phyloP scores from a whole-genome alignment of 306 rosid genomes.

The Gastrolobium villosum region DNA sequence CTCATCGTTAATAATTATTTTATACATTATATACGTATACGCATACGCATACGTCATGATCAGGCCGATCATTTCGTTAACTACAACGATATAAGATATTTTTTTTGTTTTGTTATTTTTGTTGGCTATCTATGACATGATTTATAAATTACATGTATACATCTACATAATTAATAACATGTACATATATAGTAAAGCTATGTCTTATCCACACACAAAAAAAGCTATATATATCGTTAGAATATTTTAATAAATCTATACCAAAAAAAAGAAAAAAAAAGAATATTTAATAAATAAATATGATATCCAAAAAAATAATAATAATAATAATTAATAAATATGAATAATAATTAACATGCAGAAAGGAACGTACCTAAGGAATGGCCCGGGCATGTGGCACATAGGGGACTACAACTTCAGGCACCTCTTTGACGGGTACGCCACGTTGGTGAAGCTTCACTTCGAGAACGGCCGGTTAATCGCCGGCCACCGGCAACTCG shows the following conservation, averaged over 20 bases:
- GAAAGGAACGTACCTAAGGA: conserved; percentile 93
- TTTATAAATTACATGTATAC: not conserved
- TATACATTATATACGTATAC: too few relatives aligned
- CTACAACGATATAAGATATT: not conserved
- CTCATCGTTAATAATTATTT: too few relatives aligned
- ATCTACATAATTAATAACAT: not conserved
- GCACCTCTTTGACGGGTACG: conserved; percentile 96
- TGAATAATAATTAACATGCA: conserved; percentile 64
- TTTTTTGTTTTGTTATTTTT: not conserved
- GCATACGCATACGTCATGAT: too few relatives aligned
- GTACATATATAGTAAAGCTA: too few relatives aligned
- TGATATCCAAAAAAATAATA: too few relatives aligned
- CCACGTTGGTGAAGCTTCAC: conserved; percentile 75
- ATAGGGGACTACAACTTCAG: conserved; percentile 87
- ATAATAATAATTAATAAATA: not conserved
- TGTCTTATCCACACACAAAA: too few relatives aligned
- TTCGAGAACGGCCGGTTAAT: conserved; percentile 66
- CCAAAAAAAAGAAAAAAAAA: too few relatives aligned
- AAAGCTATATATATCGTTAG: not conserved
- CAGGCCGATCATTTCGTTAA: not conserved
- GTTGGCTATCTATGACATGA: not conserved
- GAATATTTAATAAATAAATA: too few relatives aligned
- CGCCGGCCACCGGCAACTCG: conserved; percentile 84
- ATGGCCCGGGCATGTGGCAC: conserved; percentile 95
- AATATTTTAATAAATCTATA: too few relatives aligned